phyloP scores from a whole-genome alignment of 2,329 filamentous ascomycete genomes.

The Pyricularia sp. region DNA sequence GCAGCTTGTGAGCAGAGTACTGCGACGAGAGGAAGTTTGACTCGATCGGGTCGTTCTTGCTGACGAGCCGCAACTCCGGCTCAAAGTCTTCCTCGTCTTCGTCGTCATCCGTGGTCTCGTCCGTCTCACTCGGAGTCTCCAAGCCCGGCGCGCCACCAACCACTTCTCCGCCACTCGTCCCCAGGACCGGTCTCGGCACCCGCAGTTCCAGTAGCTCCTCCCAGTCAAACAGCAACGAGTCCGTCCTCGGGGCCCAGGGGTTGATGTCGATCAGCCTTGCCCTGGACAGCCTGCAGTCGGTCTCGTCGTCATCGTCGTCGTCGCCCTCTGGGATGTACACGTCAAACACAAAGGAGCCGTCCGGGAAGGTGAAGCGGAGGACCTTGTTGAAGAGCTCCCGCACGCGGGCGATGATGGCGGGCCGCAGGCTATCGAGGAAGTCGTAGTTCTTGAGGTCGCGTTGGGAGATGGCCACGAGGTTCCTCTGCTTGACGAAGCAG shows the following conservation, averaged over 20 bases:
- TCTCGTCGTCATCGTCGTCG: conserved; percentile 29
- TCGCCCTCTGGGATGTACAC: conserved; percentile 68
- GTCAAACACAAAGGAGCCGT: conserved; percentile 77
- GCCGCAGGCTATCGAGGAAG: conserved; percentile 55
- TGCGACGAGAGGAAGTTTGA: conserved; percentile 65
- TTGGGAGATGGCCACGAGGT: conserved; percentile 73
- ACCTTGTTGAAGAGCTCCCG: conserved; percentile 64
- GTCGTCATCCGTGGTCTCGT: conserved; percentile 18
- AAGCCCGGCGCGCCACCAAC: conserved; percentile 4
- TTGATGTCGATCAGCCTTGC: conserved; percentile 91
- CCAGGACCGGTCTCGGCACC: conserved; percentile 44
- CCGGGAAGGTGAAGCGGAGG: conserved; percentile 66
- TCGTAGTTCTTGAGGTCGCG: conserved; percentile 83
- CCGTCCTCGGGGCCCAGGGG: conserved; percentile 81
- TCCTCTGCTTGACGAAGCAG: conserved; percentile 78
- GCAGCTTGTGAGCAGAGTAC: conserved; percentile 91
- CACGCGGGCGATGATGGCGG: conserved; percentile 55
- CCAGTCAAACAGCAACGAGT: conserved; percentile 84
- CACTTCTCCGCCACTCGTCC: conserved; percentile 19
- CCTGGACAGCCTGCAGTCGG: conserved; percentile 45
- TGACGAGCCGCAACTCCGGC: conserved; percentile 72
- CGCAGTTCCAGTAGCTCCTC: conserved; percentile 65
- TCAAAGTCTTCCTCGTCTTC: conserved; percentile 28
- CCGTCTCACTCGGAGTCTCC: conserved; percentile 16
- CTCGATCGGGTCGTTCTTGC: conserved; percentile 61